Conservation (phyloP, 371 early-diverging fungal genomes). For the Paraphysoderma sedebokerense region DNA sequence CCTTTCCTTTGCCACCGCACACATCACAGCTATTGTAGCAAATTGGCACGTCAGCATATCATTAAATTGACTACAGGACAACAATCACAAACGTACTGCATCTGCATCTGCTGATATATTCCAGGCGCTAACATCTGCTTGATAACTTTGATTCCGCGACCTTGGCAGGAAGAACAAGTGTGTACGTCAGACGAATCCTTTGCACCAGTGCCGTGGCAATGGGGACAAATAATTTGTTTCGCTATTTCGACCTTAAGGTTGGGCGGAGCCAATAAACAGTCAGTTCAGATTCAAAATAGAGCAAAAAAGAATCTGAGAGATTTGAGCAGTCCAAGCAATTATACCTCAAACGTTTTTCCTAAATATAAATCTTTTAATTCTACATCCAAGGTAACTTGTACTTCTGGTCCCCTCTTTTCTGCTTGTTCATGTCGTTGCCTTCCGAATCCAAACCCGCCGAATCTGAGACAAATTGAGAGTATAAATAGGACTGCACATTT, state of each 20-base stretch:
- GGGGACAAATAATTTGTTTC: conserved; percentile 79
- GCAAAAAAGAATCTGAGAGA: too few relatives aligned
- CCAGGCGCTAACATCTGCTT: conserved; percentile 79
- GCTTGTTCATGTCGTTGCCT: conserved; percentile 39
- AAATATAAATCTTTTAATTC: conserved; percentile 75
- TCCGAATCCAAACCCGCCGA: too few relatives aligned
- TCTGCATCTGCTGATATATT: conserved; percentile 83
- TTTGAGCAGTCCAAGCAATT: background rate
- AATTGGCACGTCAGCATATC: background rate
- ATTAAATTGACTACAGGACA: conserved; percentile 1
- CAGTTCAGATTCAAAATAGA: too few relatives aligned
- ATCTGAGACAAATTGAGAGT: conserved; percentile 20
- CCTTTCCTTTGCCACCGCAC: conserved; percentile 83
- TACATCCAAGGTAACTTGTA: conserved; percentile 55
- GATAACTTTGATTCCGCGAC: conserved; percentile 62
- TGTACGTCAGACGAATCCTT: conserved; percentile 62
- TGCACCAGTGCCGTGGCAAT: conserved; percentile 88
- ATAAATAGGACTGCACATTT: background rate
- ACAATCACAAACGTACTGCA: conserved; percentile 28
- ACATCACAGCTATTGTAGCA: conserved; percentile 41
- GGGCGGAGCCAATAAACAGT: too few relatives aligned
- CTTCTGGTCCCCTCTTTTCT: conserved; percentile 45
- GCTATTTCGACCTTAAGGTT: conserved; percentile 74
- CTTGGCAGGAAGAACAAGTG: conserved; percentile 59
- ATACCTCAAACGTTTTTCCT: conserved; percentile 57